These are phyloP conservation scores for Polyporus tsugae DNA, from an alignment of 1,284 basidiomycete genomes.

Conservation along the genomic window DNA sequence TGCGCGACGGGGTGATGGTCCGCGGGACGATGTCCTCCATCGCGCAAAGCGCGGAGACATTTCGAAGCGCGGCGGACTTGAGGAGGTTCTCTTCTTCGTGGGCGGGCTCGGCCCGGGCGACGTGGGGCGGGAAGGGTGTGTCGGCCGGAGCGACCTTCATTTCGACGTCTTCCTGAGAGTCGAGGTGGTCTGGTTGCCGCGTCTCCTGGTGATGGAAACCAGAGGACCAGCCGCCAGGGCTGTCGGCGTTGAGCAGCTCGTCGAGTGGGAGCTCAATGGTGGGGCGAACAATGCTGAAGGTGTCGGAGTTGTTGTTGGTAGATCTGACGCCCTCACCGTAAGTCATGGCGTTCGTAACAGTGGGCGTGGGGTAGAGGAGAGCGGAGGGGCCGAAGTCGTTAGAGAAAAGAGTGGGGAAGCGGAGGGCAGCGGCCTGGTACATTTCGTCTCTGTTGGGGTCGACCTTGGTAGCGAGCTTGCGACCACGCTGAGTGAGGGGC, in stretches of 20 bases:
- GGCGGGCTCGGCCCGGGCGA: slow-evolving; percentile 34
- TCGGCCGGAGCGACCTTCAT: slow-evolving; percentile 47
- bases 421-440: slow-evolving; percentile 47
- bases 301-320: slow-evolving; percentile 47
- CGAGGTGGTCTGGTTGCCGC: slow-evolving; percentile 33
- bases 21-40: slow-evolving; percentile 52
- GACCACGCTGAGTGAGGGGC: slow-evolving; percentile 49
- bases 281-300: slow-evolving; percentile 73
- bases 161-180: slow-evolving; percentile 43
- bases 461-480: slow-evolving; percentile 41
- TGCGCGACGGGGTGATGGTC: slow-evolving; percentile 59
- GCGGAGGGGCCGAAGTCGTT: slow-evolving; percentile 78
- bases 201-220: slow-evolving; percentile 34
- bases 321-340: slow-evolving; percentile 76
- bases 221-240: slow-evolving; percentile 46
- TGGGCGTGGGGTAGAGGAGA: slow-evolving; percentile 72
- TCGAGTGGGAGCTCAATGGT: slow-evolving; percentile 84
- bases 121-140: slow-evolving; percentile 38
- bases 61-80: slow-evolving; percentile 44
- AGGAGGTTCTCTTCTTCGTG: slow-evolving; percentile 42
- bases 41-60: slow-evolving; percentile 48
- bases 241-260: slow-evolving; percentile 66
- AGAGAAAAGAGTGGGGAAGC: slow-evolving; percentile 76
- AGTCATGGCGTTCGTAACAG: slow-evolving; percentile 69
- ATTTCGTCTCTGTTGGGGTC: slow-evolving; percentile 34